Evolutionary conservation across 2,329 filamentous ascomycete species (phyloP).

Genomic region (Emmonsiellopsis sp.): DNA sequence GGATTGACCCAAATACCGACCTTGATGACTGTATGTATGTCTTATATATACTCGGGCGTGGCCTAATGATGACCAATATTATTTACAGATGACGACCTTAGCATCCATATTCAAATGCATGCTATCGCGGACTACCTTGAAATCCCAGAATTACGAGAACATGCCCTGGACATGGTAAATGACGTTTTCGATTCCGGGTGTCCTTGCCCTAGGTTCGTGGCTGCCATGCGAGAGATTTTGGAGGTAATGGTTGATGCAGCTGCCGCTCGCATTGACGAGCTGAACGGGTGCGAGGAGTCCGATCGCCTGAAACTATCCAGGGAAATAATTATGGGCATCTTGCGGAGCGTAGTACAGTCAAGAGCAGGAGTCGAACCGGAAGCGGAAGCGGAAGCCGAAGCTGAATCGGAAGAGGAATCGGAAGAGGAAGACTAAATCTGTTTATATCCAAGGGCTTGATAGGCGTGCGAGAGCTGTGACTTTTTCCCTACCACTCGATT

Average conservation of each 20-base stretch:
- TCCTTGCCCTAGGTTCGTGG: not conserved
- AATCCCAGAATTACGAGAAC: conserved; percentile 4
- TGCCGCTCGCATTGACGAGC: not conserved
- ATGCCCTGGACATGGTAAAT: not conserved
- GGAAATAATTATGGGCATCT: too few species aligned
- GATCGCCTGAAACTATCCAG: too few species aligned
- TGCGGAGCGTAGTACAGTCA: too few species aligned
- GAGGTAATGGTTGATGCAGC: not conserved
- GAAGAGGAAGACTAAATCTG: too few species aligned
- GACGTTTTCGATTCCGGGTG: not conserved
- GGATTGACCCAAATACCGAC: not conserved
- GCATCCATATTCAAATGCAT: conserved; percentile 5
- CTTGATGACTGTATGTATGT: not conserved
- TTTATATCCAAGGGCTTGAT: too few species aligned
- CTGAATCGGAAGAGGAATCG: too few species aligned
- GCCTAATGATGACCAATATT: not conserved
- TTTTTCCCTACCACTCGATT: too few species aligned
- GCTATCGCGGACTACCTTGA: conserved; percentile 10
- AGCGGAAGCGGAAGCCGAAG: too few species aligned
- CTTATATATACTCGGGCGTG: not conserved
- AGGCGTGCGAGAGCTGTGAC: too few species aligned
- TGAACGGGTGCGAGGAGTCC: not conserved
- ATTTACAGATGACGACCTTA: not conserved
- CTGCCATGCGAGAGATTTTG: conserved; percentile 1
- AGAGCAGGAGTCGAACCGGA: too few species aligned